A percentile compares a stretch with the other conserved stretches of the same genome.
These are phyloP conservation scores for Caloboletus firmus DNA, from an alignment of 1,284 basidiomycete genomes.

Conservation along the genomic window DNA sequence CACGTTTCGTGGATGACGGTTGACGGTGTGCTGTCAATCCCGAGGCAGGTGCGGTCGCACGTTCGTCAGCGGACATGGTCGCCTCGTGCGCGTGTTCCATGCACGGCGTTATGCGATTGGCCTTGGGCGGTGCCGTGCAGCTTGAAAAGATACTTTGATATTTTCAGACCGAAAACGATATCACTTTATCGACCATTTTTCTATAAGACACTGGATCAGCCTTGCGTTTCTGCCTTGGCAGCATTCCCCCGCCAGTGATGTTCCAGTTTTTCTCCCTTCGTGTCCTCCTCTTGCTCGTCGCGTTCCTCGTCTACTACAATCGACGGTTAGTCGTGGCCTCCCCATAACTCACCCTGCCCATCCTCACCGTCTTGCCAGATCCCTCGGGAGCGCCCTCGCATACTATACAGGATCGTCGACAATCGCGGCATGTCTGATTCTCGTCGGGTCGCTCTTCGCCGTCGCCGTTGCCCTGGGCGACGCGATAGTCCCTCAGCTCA, in stretches of 20 bases:
- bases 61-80: constrained; percentile 12
- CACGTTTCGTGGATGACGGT: constrained; percentile 2
- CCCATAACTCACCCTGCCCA: no score
- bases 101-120: constrained; percentile 16
- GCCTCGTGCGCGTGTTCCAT: constrained; percentile 18
- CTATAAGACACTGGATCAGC: constrained; percentile 18
- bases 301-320: constrained; percentile 20
- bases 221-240: no score
- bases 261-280: constrained; percentile 12
- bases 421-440: constrained; percentile 29
- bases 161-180: no score
- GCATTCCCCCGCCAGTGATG: neutral
- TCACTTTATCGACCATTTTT: neutral
- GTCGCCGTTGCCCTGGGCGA: constrained; percentile 25
- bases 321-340: constrained; percentile 10
- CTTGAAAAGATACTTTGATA: constrained; percentile 2
- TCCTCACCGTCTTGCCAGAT: constrained; percentile 13
- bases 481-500: constrained; percentile 40
- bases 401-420: constrained; percentile 34
- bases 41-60: constrained; percentile 13
- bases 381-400: constrained; percentile 21
- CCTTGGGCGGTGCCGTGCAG: neutral
- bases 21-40: neutral
- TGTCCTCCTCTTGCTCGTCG: constrained; percentile 19
- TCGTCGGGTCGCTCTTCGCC: constrained; percentile 25